Evolutionary conservation across 2,329 filamentous ascomycete species (phyloP).

Genomic region (Verticillium alfalfae): DNA sequence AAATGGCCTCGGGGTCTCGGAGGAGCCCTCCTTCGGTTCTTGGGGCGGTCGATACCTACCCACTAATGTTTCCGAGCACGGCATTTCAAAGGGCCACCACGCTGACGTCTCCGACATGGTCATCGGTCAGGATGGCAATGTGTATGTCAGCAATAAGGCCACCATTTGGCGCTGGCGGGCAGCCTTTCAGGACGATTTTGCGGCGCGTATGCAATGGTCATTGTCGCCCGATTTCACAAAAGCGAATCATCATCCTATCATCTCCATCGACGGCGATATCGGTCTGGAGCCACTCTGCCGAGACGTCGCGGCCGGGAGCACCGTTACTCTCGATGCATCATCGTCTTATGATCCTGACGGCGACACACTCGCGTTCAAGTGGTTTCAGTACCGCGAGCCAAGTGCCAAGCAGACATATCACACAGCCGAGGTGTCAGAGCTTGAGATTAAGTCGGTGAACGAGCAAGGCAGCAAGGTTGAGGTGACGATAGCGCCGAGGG

Average conservation of each 20-base stretch:
- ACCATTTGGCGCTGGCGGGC: conserved; percentile 36
- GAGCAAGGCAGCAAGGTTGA: conserved; percentile 9
- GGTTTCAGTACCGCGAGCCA: conserved; percentile 41
- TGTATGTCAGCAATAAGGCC: conserved; percentile 21
- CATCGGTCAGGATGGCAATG: conserved; percentile 18
- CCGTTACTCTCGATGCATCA: conserved; percentile 36
- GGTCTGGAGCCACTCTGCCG: conserved; percentile 30
- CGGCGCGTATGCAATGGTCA: conserved; percentile 33
- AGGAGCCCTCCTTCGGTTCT: conserved; percentile 39
- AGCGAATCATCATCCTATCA: conserved; percentile 41
- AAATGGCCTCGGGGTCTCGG: conserved; percentile 39
- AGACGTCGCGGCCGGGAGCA: conserved; percentile 30
- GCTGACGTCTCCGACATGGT: conserved; percentile 21
- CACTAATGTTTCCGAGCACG: conserved; percentile 19
- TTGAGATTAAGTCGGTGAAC: conserved; percentile 19
- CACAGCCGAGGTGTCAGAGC: conserved; percentile 29
- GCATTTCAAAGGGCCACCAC: conserved; percentile 16
- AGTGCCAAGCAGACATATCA: conserved; percentile 32
- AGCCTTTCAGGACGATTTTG: conserved; percentile 34
- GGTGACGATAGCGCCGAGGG: conserved; percentile 14
- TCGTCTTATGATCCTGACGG: conserved; percentile 40
- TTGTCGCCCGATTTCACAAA: conserved; percentile 17
- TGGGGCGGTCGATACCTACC: conserved; percentile 43
- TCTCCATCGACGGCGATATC: conserved; percentile 32
- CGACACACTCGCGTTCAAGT: conserved; percentile 36